A percentile compares a stretch with the other conserved stretches of the same genome.
These are phyloP conservation scores for Dalbergia oliveri DNA, from an alignment of 306 rosid genomes.

Conservation along the genomic window DNA sequence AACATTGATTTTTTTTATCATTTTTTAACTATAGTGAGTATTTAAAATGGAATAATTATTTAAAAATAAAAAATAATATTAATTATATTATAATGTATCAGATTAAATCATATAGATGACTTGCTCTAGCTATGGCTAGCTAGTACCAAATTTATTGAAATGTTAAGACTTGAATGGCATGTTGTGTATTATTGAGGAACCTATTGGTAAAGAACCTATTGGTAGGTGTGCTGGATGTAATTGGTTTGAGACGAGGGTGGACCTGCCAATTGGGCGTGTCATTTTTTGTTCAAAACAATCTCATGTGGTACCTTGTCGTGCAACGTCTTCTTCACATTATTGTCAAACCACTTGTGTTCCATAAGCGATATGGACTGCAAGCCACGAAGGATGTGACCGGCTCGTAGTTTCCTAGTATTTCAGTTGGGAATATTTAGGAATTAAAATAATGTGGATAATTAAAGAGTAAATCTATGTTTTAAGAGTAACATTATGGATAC, in stretches of 20 bases:
- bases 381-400: background rate
- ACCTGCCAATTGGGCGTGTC: background rate
- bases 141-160: slow-evolving; percentile 19
- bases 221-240: slow-evolving; percentile 29
- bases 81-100: no score
- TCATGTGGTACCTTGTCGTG: background rate
- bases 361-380: background rate
- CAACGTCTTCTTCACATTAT: background rate
- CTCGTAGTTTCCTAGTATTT: slow-evolving; percentile 1
- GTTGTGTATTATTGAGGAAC: slow-evolving; percentile 43
- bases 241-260: slow-evolving; percentile 11
- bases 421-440: background rate
- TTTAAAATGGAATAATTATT: no score
- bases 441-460: background rate
- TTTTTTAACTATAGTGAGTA: no score
- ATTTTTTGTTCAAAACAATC: slow-evolving; percentile 29
- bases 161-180: slow-evolving; percentile 9
- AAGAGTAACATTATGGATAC: no score
- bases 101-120: no score
- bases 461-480: background rate
- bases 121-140: slow-evolving; percentile 14
- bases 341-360: background rate
- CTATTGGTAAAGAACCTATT: slow-evolving; percentile 38
- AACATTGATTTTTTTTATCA: no score
- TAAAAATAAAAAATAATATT: no score